These are phyloP conservation scores for Lepidium sativum DNA, from an alignment of 345 rosid genomes.

Conservation along the genomic window DNA sequence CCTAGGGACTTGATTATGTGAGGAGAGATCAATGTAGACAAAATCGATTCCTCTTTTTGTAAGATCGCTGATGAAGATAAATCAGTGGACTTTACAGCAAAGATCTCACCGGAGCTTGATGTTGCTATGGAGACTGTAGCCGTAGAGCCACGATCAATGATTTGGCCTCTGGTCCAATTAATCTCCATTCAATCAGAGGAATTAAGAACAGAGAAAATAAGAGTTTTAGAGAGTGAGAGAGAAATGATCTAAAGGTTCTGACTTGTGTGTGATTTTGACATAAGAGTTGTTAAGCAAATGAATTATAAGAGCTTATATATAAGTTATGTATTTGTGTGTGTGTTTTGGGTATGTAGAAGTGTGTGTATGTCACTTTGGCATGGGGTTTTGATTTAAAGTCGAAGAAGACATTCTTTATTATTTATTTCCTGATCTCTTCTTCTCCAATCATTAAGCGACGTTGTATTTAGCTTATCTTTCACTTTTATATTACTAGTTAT, in stretches of 20 bases:
- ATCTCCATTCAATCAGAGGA: conserved; percentile 13
- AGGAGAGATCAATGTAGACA: conserved; percentile 58
- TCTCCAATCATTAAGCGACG: conserved; percentile 7
- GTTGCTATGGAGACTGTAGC: conserved; percentile 68
- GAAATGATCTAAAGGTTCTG: neutral
- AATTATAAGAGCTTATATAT: neutral
- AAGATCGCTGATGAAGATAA: conserved; percentile 39
- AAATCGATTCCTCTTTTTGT: conserved; percentile 43
- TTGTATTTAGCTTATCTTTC: conserved; percentile 13
- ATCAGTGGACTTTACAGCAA: conserved; percentile 62
- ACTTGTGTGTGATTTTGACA: too few relatives aligned
- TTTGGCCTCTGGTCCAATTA: conserved; percentile 60
- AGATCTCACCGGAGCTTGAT: conserved; percentile 37
- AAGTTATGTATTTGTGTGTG: neutral
- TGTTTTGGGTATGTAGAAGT: conserved; percentile 11
- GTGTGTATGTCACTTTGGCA: conserved; percentile 24
- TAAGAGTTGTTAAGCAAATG: conserved; percentile 10
- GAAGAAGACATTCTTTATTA: conserved; percentile 18
- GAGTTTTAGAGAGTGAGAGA: neutral
- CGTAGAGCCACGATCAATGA: conserved; percentile 73
- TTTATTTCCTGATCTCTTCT: conserved; percentile 1
- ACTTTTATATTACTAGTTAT: conserved; percentile 10
- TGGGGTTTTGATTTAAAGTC: conserved; percentile 14
- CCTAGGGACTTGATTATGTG: conserved; percentile 55
- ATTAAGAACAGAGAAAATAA: neutral